These are phyloP conservation scores for Aspergillus persii DNA, from an alignment of 2,329 filamentous ascomycete genomes.

Conservation along the genomic window DNA sequence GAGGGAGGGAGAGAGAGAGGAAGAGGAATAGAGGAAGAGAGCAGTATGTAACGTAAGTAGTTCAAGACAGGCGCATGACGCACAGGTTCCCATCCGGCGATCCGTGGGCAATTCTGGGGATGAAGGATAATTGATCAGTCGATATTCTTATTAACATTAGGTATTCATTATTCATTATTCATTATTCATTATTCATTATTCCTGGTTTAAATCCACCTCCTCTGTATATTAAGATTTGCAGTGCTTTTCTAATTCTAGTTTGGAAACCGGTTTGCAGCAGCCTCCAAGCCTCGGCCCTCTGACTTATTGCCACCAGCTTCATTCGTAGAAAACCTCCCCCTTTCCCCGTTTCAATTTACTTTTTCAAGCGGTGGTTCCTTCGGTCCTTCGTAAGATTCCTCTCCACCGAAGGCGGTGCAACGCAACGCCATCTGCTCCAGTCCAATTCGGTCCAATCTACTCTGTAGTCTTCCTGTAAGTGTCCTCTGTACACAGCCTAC, in stretches of 20 bases:
- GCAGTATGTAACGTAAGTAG: too few species aligned
- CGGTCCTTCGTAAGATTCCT: not conserved
- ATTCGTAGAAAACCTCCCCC: not conserved
- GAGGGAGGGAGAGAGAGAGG: not conserved
- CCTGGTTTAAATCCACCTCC: too few species aligned
- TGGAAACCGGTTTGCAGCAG: not conserved
- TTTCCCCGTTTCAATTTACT: too few species aligned
- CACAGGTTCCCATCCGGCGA: slow-evolving; percentile 9
- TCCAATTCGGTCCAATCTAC: too few species aligned
- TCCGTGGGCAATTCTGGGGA: not conserved
- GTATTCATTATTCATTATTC: not conserved
- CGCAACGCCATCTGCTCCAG: too few species aligned
- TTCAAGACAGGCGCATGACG: slow-evolving; percentile 5
- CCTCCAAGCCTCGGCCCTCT: not conserved
- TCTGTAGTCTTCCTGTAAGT: too few species aligned
- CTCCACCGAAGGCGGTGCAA: not conserved
- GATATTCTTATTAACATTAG: not conserved
- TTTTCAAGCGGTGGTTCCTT: not conserved
- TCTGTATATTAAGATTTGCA: not conserved
- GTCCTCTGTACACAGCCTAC: not conserved
- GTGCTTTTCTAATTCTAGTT: too few species aligned
- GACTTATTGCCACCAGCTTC: not conserved
- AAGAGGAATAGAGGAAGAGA: not conserved
- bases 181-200: not conserved
- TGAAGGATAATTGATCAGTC: not conserved